Base-by-base conservation (phyloP, 148 eudicot genomes). In the Rhododendron ovatum region DNA sequence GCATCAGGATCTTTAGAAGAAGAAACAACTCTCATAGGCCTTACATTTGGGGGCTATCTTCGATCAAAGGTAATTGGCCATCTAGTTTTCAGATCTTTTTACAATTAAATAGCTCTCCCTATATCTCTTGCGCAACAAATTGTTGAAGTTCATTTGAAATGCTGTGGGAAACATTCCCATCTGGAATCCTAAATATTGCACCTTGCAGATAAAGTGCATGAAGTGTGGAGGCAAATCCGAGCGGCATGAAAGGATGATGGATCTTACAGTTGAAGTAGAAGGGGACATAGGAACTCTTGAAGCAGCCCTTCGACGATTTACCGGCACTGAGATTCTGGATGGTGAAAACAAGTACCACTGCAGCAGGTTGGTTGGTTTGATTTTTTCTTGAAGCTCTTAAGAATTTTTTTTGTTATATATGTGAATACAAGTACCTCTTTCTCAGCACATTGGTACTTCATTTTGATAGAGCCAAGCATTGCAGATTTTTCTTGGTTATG, bases 301-400 rank as follows among this genome's bases (percentile, higher is more conserved):
- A 83, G 95, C 93, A 87, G 99, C 99, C 84, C 89, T 96, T 26
- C 86, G 85, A 61, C 87, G 89, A 82, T 96, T 93, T 74, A 95
- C 98, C 7, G 86, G 89, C 43, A 89, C 94, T 17, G 99, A 96
- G 90, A 88, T 80, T 89, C 91, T 96, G 86, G 99, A 95, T 86
- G 98, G 98, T 79, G 98, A 96, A 80, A 95, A 96, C 90, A 95
- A 96, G 91, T 96, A 93, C 87, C 89, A 91, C 3, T 96, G 99
- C 85, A 86, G 88, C 93, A 94, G 99, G 99, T 95, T 85, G 59
- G 92, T 91, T 88, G n/a, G 43, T 80, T 80, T 63, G 43, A 50
- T 88, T 35, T 48, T 1, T 73, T 7, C 61, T 73, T 74, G 28
- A 13, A 74, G 35, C 33, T 84, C 57, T 30, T 30, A 51, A 13